These are phyloP conservation scores for Panaeolus papilionaceus DNA, from an alignment of 768 basidiomycete genomes.

Conservation along the genomic window DNA sequence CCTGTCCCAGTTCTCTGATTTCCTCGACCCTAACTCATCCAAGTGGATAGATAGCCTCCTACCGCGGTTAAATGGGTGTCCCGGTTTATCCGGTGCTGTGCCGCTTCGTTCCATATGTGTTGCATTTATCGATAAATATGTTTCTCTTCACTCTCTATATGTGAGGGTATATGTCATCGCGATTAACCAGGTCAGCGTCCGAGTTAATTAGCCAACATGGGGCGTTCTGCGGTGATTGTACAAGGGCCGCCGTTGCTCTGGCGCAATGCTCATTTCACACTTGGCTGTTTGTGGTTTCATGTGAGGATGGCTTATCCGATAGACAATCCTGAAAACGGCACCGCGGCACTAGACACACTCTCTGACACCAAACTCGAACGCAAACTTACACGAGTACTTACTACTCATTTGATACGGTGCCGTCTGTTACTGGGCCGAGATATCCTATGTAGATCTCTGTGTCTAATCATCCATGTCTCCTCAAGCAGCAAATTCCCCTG, in stretches of 20 bases:
- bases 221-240: conserved; percentile 3
- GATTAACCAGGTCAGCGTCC: not conserved
- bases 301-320: not conserved
- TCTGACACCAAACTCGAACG: not conserved
- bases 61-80: conserved; percentile 3
- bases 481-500: not conserved
- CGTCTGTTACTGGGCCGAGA: not conserved
- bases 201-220: not conserved
- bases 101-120: not conserved
- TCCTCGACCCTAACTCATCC: not conserved
- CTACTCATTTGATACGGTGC: not conserved
- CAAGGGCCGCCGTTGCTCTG: not conserved
- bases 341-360: too few relatives aligned
- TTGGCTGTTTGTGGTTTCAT: not conserved
- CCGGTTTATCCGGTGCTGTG: conserved; percentile 10
- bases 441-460: not conserved
- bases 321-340: not conserved
- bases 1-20: not conserved
- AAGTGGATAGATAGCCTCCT: not conserved
- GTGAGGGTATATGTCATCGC: not conserved
- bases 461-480: not conserved
- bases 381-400: not conserved
- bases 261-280: not conserved
- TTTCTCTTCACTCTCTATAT: not conserved
- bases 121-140: conserved; percentile 6